phyloP scores from a whole-genome alignment of 768 basidiomycete genomes.

The Paxillus rubicundulus region DNA sequence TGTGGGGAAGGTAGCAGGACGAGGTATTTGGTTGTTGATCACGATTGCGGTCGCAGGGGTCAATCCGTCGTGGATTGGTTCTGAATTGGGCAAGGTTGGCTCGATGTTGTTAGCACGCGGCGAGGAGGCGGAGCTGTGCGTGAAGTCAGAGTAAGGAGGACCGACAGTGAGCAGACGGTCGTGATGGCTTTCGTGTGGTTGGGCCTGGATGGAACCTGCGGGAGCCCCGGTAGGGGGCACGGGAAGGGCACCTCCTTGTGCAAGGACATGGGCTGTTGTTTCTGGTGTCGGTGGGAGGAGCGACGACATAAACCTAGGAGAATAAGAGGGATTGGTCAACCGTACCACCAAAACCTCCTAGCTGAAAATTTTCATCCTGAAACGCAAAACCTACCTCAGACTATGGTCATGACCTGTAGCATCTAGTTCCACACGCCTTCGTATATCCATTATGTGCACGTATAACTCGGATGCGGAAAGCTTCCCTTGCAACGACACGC shows the following conservation, averaged over 20 bases:
- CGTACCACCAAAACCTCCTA: too few relatives aligned
- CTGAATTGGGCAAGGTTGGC: background rate
- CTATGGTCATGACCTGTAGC: conserved; percentile 34
- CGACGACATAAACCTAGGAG: conserved; percentile 58
- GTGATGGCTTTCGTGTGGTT: background rate
- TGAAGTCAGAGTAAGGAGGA: background rate
- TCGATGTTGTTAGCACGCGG: background rate
- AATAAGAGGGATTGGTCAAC: background rate
- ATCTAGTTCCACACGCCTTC: conserved; percentile 74
- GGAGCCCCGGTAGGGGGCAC: conserved; percentile 1
- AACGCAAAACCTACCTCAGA: conserved; percentile 12
- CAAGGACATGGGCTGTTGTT: conserved; percentile 64
- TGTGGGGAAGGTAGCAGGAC: conserved; percentile 17
- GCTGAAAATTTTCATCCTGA: too few relatives aligned
- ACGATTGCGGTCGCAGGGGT: conserved; percentile 17
- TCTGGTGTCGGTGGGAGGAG: conserved; percentile 75
- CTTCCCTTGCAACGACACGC: conserved; percentile 81
- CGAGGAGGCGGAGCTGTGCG: background rate
- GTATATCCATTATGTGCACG: conserved; percentile 66
- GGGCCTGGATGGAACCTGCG: background rate
- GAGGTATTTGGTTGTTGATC: conserved; percentile 11
- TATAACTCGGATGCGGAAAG: conserved; percentile 69
- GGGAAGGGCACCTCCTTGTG: conserved; percentile 52
- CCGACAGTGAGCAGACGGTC: background rate
- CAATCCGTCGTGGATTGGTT: conserved; percentile 2